Evolutionary conservation across 2,329 filamentous ascomycete species (phyloP).

Genomic region (Allantophomopsis lycopodina): DNA sequence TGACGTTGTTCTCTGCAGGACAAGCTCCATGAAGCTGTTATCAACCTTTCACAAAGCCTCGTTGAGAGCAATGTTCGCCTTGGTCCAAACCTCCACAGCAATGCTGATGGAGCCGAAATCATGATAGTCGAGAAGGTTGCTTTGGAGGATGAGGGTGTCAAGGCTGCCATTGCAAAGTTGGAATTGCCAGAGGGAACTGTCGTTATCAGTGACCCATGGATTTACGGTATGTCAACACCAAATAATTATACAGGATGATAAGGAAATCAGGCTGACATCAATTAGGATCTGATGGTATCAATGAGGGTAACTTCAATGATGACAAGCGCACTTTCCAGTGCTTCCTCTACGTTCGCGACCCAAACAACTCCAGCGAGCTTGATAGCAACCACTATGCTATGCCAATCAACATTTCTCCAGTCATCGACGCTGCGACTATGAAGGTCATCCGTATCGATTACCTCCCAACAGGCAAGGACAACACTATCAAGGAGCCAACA

Average conservation of each 20-base stretch:
- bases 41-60: constrained; percentile 32
- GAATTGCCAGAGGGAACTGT: constrained; percentile 44
- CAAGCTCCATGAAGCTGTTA: constrained; percentile 46
- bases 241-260: neutral
- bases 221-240: constrained; percentile 31
- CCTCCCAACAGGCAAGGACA: constrained; percentile 52
- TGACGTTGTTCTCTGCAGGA: constrained; percentile 23
- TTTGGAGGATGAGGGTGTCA: constrained; percentile 39
- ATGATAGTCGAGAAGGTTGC: constrained; percentile 39
- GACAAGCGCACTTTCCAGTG: constrained; percentile 40
- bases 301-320: constrained; percentile 29
- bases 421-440: constrained; percentile 46
- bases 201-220: constrained; percentile 49
- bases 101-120: constrained; percentile 46
- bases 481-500: constrained; percentile 36
- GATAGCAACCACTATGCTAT: constrained; percentile 59
- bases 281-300: constrained; percentile 33
- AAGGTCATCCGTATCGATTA: constrained; percentile 57
- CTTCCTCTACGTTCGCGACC: constrained; percentile 54
- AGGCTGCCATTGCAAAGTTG: constrained; percentile 47
- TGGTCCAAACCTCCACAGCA: constrained; percentile 41
- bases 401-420: constrained; percentile 49
- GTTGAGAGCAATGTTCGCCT: constrained; percentile 45
- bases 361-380: constrained; percentile 39
- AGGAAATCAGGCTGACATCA: constrained; percentile 1